Percentiles rank a stretch among this genome's conserved stretches.
These are phyloP conservation scores for Senna tora DNA, from an alignment of 306 rosid species.

Conservation along the genomic window DNA sequence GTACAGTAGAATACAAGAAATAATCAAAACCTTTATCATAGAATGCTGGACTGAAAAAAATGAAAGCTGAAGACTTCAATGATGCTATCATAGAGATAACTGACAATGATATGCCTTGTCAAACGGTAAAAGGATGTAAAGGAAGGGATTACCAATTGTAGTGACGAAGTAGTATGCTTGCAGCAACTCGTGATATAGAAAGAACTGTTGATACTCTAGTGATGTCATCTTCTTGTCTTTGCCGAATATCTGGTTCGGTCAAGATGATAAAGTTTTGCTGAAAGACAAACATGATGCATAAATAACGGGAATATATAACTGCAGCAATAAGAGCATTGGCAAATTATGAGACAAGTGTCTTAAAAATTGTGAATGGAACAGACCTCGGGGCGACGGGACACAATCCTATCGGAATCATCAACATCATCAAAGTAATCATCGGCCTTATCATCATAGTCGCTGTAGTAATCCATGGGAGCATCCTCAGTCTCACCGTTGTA, in stretches of 20 bases:
- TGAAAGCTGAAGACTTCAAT: not conserved
- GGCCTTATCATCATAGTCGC: conserved; percentile 57
- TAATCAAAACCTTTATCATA: conserved; percentile 20
- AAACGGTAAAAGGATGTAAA: not conserved
- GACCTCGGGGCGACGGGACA: conserved; percentile 79
- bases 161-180: conserved; percentile 69
- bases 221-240: conserved; percentile 66
- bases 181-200: conserved; percentile 58
- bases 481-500: conserved; percentile 77
- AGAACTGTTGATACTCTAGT: conserved; percentile 60
- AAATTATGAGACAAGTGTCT: no score
- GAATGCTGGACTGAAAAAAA: conserved; percentile 9
- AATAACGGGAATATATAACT: conserved; percentile 17
- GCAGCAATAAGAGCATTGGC: not conserved
- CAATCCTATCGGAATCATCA: conserved; percentile 55
- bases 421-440: conserved; percentile 58
- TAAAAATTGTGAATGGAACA: conserved; percentile 21
- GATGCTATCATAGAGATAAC: not conserved
- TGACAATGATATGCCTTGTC: not conserved
- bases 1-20: conserved; percentile 11
- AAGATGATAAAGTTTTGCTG: conserved; percentile 68
- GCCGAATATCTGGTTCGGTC: conserved; percentile 63
- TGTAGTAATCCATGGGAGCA: conserved; percentile 56
- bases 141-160: conserved; percentile 53
- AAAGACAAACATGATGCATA: conserved; percentile 30